Evolutionary conservation across 2,329 filamentous ascomycete species (phyloP).

Genomic region (Blumeriella jaapii): DNA sequence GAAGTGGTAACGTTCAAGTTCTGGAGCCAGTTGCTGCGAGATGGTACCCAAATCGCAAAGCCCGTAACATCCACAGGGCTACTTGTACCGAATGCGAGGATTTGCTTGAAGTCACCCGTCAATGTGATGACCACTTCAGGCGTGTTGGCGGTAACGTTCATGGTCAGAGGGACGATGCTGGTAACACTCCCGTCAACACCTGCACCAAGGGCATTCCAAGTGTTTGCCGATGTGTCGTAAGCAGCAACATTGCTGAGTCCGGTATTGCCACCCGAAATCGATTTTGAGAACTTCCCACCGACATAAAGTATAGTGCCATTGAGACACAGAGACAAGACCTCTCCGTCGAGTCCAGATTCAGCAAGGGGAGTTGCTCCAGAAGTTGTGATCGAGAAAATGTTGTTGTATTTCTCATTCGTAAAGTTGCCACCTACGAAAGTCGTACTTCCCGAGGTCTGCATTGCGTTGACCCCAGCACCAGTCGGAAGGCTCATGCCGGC

Average conservation of each 20-base stretch:
- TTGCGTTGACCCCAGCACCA: constrained; percentile 56
- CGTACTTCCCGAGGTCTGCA: constrained; percentile 52
- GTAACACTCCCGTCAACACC: constrained; percentile 74
- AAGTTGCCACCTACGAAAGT: constrained; percentile 82
- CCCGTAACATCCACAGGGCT: constrained; percentile 52
- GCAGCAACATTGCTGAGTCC: constrained; percentile 66
- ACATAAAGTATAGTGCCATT: constrained; percentile 60
- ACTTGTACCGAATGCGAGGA: constrained; percentile 56
- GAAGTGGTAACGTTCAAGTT: constrained; percentile 58
- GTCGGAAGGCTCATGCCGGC: constrained; percentile 59
- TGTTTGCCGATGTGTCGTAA: constrained; percentile 56
- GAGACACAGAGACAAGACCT: constrained; percentile 60
- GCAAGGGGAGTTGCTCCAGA: constrained; percentile 49
- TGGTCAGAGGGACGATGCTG: constrained; percentile 60
- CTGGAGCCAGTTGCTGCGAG: constrained; percentile 74
- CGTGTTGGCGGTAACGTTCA: constrained; percentile 62
- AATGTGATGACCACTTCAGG: constrained; percentile 68
- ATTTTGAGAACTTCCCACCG: constrained; percentile 75
- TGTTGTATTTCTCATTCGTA: constrained; percentile 51
- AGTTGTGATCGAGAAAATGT: constrained; percentile 65
- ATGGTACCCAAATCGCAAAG: constrained; percentile 88
- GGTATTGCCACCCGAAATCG: constrained; percentile 45
- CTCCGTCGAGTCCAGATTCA: constrained; percentile 66
- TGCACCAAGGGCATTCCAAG: constrained; percentile 70
- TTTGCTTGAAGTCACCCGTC: constrained; percentile 65